A percentile compares a stretch with the other conserved stretches of the same genome.
Conservation (phyloP, 2,329 filamentous ascomycete species). For the Pseudocercospora fijiensis region DNA sequence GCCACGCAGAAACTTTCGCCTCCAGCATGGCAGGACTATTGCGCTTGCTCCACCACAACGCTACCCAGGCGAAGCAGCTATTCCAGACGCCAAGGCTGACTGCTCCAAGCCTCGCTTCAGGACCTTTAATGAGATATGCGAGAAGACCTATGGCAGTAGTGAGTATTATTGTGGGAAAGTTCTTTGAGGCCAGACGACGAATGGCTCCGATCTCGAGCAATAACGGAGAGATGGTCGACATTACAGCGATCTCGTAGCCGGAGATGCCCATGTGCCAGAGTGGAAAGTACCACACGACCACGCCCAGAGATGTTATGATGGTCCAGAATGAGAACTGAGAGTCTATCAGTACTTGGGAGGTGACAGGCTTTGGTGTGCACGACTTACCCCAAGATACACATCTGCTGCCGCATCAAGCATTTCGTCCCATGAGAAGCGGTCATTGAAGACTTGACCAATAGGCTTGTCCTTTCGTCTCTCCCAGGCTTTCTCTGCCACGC, state of each 20-base stretch:
- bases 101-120: conserved; percentile 72
- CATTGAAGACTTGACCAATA: conserved; percentile 66
- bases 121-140: conserved; percentile 73
- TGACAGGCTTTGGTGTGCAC: background rate
- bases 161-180: conserved; percentile 64
- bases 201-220: conserved; percentile 70
- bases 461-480: conserved; percentile 65
- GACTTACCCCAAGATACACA: conserved; percentile 84
- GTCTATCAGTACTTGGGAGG: conserved; percentile 13
- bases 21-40: conserved; percentile 74
- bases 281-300: conserved; percentile 96
- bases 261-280: conserved; percentile 99
- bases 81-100: conserved; percentile 79
- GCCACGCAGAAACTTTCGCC: conserved; percentile 75
- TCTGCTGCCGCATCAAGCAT: conserved; percentile 80
- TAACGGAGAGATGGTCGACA: conserved; percentile 78
- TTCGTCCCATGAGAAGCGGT: conserved; percentile 70
- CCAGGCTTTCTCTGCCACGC: conserved; percentile 33
- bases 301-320: conserved; percentile 81
- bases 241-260: conserved; percentile 86
- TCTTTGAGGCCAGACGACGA: conserved; percentile 65
- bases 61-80: conserved; percentile 79
- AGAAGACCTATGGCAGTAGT: conserved; percentile 76
- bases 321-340: conserved; percentile 90
- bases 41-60: conserved; percentile 76